phyloP scores from a whole-genome alignment of 768 basidiomycete genomes.

The Tylopilus felleus region DNA sequence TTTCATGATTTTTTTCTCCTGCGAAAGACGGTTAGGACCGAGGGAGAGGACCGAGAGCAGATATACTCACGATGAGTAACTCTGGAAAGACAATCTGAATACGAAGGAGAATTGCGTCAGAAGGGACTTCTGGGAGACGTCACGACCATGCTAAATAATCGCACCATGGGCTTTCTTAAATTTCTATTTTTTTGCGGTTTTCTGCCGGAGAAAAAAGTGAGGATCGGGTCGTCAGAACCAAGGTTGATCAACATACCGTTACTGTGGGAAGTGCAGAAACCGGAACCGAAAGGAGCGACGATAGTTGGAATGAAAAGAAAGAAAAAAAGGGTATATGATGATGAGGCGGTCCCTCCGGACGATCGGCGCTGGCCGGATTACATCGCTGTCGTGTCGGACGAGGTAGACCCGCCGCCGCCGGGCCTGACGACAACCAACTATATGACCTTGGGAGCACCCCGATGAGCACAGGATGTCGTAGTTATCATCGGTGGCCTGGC shows the following conservation, averaged over 20 bases:
- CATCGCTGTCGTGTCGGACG: background rate
- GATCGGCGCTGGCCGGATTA: background rate
- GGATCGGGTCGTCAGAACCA: background rate
- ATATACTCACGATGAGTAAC: background rate
- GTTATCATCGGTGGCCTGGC: background rate
- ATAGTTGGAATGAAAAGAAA: background rate
- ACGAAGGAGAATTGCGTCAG: background rate
- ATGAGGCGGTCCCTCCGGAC: background rate
- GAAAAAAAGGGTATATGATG: conserved; percentile 9
- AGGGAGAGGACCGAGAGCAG: background rate
- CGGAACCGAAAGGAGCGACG: background rate
- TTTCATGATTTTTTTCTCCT: background rate
- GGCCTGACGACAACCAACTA: background rate
- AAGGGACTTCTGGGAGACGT: background rate
- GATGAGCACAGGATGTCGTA: background rate
- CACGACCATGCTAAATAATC: background rate
- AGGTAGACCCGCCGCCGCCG: background rate
- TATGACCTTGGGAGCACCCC: background rate
- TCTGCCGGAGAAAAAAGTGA: background rate
- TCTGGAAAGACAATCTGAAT: background rate
- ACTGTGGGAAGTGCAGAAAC: background rate
- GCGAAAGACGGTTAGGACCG: background rate
- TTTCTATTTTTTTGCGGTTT: background rate
- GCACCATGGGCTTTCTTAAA: background rate
- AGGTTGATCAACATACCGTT: background rate